Conservation (phyloP, 441 rosid species). For the Euphorbia corollata region DNA sequence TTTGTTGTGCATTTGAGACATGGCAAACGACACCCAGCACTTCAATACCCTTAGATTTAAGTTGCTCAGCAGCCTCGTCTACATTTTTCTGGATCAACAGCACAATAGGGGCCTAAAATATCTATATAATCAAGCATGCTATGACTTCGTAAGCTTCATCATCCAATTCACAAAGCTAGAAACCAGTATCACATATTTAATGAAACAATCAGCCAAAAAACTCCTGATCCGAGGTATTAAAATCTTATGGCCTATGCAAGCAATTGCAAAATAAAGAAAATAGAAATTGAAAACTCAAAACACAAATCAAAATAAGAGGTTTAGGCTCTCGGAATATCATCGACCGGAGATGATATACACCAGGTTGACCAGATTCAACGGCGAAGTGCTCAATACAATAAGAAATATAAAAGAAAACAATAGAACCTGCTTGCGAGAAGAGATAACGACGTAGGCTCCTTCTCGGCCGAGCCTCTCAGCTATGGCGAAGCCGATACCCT, state of each 20-base stretch:
- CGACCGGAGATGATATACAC: no score
- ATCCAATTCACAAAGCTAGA: no score
- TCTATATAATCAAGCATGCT: neutral
- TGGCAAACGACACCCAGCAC: constrained; percentile 80
- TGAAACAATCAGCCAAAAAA: neutral
- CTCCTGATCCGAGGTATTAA: no score
- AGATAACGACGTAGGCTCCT: constrained; percentile 86
- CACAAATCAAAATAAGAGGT: no score
- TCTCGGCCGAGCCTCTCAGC: constrained; percentile 72
- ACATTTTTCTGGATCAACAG: constrained; percentile 56
- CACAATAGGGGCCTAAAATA: neutral
- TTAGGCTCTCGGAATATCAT: no score
- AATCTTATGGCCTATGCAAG: no score
- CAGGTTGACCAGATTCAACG: neutral
- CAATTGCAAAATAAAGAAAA: no score
- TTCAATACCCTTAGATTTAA: constrained; percentile 56
- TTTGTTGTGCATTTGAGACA: constrained; percentile 69
- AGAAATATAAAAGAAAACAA: neutral
- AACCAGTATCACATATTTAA: neutral
- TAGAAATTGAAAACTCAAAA: constrained; percentile 10
- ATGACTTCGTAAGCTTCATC: neutral
- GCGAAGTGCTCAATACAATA: neutral
- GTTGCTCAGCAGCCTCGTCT: constrained; percentile 65
- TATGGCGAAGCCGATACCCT: constrained; percentile 78
- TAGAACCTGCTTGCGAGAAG: constrained; percentile 85